phyloP scores from a whole-genome alignment of 108 stramenopile genomes.

The Nitzschia inconspicua region DNA sequence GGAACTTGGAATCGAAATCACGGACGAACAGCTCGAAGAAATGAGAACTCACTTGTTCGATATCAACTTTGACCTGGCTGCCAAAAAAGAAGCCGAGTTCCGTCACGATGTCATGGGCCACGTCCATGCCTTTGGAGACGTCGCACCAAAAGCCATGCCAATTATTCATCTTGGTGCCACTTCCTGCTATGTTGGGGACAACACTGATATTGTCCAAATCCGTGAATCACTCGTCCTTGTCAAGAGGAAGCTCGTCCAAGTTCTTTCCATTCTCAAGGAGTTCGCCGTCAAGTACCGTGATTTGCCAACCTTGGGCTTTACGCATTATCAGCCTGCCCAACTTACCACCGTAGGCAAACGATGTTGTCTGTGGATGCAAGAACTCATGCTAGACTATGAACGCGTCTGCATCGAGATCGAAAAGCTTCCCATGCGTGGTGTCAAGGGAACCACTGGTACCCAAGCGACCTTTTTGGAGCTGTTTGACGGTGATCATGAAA shows the following conservation, averaged over 20 bases:
- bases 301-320: conserved; percentile 95
- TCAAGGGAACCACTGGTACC: conserved; percentile 98
- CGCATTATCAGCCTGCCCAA: conserved; percentile 98
- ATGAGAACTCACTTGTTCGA: conserved; percentile 84
- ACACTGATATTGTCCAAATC: conserved; percentile 94
- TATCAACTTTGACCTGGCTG: conserved; percentile 93
- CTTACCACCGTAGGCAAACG: conserved; percentile 98
- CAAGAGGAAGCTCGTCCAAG: conserved; percentile 88
- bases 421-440: conserved; percentile 93
- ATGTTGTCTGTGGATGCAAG: conserved; percentile 96
- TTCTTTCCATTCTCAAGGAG: conserved; percentile 60
- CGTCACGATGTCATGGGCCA: conserved; percentile 99
- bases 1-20: conserved; percentile 93
- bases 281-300: conserved; percentile 87
- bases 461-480: conserved; percentile 98
- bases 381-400: conserved; percentile 86
- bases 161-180: conserved; percentile 99
- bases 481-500: conserved; percentile 98
- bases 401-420: conserved; percentile 89
- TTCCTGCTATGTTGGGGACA: conserved; percentile 95
- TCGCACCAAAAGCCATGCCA: conserved; percentile 88
- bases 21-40: conserved; percentile 89
- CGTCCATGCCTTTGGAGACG: conserved; percentile 95
- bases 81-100: conserved; percentile 91
- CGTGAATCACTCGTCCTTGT: conserved; percentile 82